Percentiles rank a stretch among this genome's conserved stretches.
Evolutionary conservation across 768 basidiomycete genomes (phyloP).

Genomic region (Chalciporus pseudorubinellus): DNA sequence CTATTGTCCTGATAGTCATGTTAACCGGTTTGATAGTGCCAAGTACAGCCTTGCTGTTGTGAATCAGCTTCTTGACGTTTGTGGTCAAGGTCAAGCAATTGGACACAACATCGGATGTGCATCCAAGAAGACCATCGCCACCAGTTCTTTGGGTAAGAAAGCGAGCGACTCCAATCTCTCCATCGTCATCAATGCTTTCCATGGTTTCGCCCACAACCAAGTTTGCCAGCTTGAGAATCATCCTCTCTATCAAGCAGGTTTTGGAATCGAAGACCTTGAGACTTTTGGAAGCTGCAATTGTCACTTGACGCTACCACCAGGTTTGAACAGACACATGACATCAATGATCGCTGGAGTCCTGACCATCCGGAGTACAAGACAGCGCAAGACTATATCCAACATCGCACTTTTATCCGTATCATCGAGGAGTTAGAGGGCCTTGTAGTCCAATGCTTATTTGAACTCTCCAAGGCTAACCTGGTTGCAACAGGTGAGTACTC

Average conservation of each 20-base stretch:
- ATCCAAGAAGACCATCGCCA: conserved; percentile 15
- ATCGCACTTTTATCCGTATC: conserved; percentile 24
- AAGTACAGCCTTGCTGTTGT: conserved; percentile 14
- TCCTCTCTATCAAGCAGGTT: background rate
- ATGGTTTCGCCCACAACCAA: conserved; percentile 22
- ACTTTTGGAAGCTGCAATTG: conserved; percentile 13
- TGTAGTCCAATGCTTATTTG: conserved; percentile 35
- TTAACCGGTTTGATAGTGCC: no score
- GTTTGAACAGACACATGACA: conserved; percentile 24
- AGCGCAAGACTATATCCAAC: background rate
- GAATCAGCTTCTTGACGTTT: conserved; percentile 21
- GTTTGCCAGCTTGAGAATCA: conserved; percentile 17
- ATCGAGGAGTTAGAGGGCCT: conserved; percentile 35
- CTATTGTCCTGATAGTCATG: no score
- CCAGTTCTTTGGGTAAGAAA: conserved; percentile 14
- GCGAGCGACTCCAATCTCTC: conserved; percentile 1
- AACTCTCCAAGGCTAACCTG: conserved; percentile 39
- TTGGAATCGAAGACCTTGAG: conserved; percentile 19
- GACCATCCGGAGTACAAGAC: conserved; percentile 22
- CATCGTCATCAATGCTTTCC: conserved; percentile 18
- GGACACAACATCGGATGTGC: conserved; percentile 32
- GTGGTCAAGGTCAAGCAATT: conserved; percentile 6
- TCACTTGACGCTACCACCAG: background rate
- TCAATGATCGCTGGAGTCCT: conserved; percentile 28
- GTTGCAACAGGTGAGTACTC: conserved; percentile 31